A percentile compares a stretch with the other conserved stretches of the same genome.
Conservation (phyloP, 768 basidiomycete genomes). For the Boletus pseudopeckii region DNA sequence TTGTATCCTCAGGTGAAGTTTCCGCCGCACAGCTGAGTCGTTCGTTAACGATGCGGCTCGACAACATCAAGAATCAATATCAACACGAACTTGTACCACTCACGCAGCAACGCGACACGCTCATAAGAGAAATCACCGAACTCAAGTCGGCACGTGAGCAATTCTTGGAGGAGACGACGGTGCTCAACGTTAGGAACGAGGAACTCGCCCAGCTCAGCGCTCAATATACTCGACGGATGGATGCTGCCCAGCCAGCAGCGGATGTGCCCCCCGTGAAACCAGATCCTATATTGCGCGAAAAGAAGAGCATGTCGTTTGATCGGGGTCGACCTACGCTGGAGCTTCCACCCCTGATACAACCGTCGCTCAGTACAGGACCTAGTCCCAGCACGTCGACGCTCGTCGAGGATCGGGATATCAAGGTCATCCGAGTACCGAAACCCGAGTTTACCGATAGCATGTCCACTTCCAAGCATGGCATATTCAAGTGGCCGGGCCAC, state of each 20-base stretch:
- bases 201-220: slow-evolving; percentile 86
- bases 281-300: slow-evolving; percentile 15
- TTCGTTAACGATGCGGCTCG: slow-evolving; percentile 80
- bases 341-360: background rate
- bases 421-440: slow-evolving; percentile 27
- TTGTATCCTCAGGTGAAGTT: slow-evolving; percentile 31
- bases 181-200: slow-evolving; percentile 87
- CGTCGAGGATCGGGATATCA: slow-evolving; percentile 29
- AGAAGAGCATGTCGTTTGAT: slow-evolving; percentile 32
- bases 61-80: slow-evolving; percentile 85
- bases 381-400: slow-evolving; percentile 21
- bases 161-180: slow-evolving; percentile 88
- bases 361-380: slow-evolving; percentile 16
- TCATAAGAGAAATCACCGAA: slow-evolving; percentile 80
- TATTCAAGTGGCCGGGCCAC: slow-evolving; percentile 71
- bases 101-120: slow-evolving; percentile 72
- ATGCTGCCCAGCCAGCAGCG: slow-evolving; percentile 30
- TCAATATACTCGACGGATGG: slow-evolving; percentile 78
- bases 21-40: slow-evolving; percentile 50
- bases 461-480: slow-evolving; percentile 50
- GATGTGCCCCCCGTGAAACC: slow-evolving; percentile 9
- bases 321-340: slow-evolving; percentile 17
- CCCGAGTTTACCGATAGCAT: slow-evolving; percentile 41
- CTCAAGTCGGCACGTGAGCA: slow-evolving; percentile 83
- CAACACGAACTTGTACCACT: slow-evolving; percentile 83